Conservation (phyloP, 2,329 filamentous ascomycete species). For the Penicillium sp. region DNA sequence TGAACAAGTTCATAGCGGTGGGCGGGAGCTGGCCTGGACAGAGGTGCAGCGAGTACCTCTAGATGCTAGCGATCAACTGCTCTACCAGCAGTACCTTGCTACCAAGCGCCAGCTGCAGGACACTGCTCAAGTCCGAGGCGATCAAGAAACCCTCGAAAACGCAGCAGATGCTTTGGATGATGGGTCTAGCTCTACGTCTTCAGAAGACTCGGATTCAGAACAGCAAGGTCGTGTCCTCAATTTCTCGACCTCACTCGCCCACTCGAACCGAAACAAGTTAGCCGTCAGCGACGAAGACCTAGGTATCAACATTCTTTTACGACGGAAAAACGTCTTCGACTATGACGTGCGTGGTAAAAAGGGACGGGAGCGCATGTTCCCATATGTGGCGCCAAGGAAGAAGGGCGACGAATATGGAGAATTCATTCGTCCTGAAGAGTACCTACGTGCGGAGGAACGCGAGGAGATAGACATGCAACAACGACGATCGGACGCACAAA, state of each 20-base stretch:
- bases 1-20: slow-evolving; percentile 66
- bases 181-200: slow-evolving; percentile 82
- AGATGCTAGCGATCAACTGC: slow-evolving; percentile 70
- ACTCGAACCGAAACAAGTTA: slow-evolving; percentile 81
- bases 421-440: slow-evolving; percentile 89
- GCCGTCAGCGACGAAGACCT: slow-evolving; percentile 86
- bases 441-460: slow-evolving; percentile 86
- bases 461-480: slow-evolving; percentile 70
- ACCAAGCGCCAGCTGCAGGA: slow-evolving; percentile 85
- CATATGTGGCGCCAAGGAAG: slow-evolving; percentile 75
- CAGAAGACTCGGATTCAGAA: slow-evolving; percentile 84
- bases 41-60: slow-evolving; percentile 66
- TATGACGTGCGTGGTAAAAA: slow-evolving; percentile 90
- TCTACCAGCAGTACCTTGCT: slow-evolving; percentile 91
- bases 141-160: slow-evolving; percentile 69
- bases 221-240: slow-evolving; percentile 91
- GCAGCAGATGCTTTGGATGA: slow-evolving; percentile 71
- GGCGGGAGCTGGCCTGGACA: slow-evolving; percentile 60
- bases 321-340: slow-evolving; percentile 87
- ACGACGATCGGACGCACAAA: slow-evolving; percentile 55
- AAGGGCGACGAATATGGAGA: slow-evolving; percentile 92
- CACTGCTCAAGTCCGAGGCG: slow-evolving; percentile 70
- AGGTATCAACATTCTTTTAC: slow-evolving; percentile 85
- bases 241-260: slow-evolving; percentile 79
- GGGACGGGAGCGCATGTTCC: slow-evolving; percentile 89